Evolutionary conservation across 768 basidiomycete genomes (phyloP).

Genomic region (Phylloporus arenicola): DNA sequence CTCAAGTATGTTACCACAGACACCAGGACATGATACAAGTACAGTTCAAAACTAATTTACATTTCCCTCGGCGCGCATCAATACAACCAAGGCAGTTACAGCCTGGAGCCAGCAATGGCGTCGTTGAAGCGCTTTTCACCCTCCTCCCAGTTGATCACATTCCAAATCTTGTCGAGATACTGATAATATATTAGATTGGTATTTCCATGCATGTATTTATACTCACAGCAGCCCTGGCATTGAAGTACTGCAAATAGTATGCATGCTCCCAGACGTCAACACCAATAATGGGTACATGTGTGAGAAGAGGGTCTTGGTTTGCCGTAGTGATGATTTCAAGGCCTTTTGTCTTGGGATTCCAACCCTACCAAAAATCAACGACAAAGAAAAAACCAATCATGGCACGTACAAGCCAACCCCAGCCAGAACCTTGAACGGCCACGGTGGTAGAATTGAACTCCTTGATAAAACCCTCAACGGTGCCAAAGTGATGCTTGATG

Average conservation of each 20-base stretch:
- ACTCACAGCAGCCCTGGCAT: constrained; percentile 88
- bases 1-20: neutral
- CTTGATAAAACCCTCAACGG: constrained; percentile 66
- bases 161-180: constrained; percentile 78
- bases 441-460: constrained; percentile 83
- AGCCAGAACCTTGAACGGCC: constrained; percentile 88
- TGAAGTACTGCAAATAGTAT: constrained; percentile 95
- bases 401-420: constrained; percentile 88
- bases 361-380: constrained; percentile 45
- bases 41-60: neutral
- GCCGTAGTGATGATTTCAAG: constrained; percentile 88
- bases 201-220: neutral
- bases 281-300: constrained; percentile 78
- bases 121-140: constrained; percentile 62
- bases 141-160: constrained; percentile 67
- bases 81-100: constrained; percentile 25
- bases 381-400: neutral
- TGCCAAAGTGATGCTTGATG: constrained; percentile 62
- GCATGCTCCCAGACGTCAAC: constrained; percentile 97
- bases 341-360: constrained; percentile 58
- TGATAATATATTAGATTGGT: constrained; percentile 19
- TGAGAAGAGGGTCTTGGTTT: constrained; percentile 91
- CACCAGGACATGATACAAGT: constrained; percentile 2
- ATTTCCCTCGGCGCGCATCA: neutral
- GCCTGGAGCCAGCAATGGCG: constrained; percentile 32